These are phyloP conservation scores for Hylodesmum podocarpum DNA, from an alignment of 306 rosid genomes.

Conservation along the genomic window DNA sequence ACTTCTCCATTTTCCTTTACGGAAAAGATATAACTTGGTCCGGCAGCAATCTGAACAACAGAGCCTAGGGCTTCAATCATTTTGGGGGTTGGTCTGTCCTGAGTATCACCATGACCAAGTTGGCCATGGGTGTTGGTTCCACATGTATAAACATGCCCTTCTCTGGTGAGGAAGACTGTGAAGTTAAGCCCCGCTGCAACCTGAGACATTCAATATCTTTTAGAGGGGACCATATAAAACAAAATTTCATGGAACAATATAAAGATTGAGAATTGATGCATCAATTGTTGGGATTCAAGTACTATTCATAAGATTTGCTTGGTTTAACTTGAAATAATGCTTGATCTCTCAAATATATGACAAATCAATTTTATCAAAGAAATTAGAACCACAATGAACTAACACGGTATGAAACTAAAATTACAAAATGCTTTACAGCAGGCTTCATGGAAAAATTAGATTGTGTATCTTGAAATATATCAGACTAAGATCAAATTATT, in stretches of 20 bases:
- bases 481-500: background rate
- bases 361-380: background rate
- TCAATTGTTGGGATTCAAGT: background rate
- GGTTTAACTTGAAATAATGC: conserved; percentile 15
- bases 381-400: background rate
- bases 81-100: conserved; percentile 72
- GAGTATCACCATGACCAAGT: conserved; percentile 84
- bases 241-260: background rate
- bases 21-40: conserved; percentile 75
- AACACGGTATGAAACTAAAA: conserved; percentile 2
- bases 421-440: conserved; percentile 5
- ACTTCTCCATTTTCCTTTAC: conserved; percentile 63
- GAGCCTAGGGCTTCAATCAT: conserved; percentile 62
- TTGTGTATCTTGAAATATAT: background rate
- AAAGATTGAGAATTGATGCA: background rate
- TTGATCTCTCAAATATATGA: background rate
- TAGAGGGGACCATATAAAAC: background rate
- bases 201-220: conserved; percentile 42
- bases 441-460: background rate
- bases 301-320: background rate
- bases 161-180: conserved; percentile 78
- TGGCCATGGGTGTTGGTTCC: conserved; percentile 87
- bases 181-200: conserved; percentile 89
- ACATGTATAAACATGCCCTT: conserved; percentile 83
- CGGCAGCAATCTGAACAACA: conserved; percentile 78